phyloP scores from a whole-genome alignment of 2,329 filamentous ascomycete species.

The Colletotrichum brevisporum region DNA sequence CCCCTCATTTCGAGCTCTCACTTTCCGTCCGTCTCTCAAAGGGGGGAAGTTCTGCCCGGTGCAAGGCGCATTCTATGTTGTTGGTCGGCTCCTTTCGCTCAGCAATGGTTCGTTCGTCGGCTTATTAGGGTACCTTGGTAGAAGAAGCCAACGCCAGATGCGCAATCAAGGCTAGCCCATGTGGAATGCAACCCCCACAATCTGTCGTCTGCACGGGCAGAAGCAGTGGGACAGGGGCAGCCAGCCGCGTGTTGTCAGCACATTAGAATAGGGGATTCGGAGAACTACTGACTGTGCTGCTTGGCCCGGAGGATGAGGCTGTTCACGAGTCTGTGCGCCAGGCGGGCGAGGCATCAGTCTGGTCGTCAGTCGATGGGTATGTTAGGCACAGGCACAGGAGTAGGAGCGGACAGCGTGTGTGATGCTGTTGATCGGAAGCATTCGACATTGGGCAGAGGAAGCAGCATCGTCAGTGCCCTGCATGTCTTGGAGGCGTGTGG shows the following conservation, averaged over 20 bases:
- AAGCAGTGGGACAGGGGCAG: slow-evolving; percentile 10
- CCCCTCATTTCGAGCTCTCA: neutral
- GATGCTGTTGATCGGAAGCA: neutral
- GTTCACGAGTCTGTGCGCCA: too few relatives aligned
- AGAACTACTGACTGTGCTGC: neutral
- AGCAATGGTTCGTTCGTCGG: neutral
- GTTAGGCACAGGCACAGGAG: neutral
- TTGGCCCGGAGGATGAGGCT: too few relatives aligned
- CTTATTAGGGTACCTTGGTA: neutral
- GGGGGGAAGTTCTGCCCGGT: neutral
- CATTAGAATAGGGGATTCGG: neutral
- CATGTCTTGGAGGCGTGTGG: neutral
- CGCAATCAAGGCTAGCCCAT: neutral
- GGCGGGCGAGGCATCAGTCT: too few relatives aligned
- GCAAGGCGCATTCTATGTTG: neutral
- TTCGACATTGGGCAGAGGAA: neutral
- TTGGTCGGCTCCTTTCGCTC: neutral
- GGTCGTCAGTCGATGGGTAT: too few relatives aligned
- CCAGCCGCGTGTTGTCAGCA: slow-evolving; percentile 20
- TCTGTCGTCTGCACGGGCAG: slow-evolving; percentile 18
- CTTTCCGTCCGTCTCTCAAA: neutral
- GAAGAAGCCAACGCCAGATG: neutral
- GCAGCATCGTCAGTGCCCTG: neutral
- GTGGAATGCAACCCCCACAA: slow-evolving; percentile 35
- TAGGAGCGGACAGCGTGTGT: neutral